phyloP scores from a whole-genome alignment of 2,329 filamentous ascomycete genomes.

The Trichothecium roseum region DNA sequence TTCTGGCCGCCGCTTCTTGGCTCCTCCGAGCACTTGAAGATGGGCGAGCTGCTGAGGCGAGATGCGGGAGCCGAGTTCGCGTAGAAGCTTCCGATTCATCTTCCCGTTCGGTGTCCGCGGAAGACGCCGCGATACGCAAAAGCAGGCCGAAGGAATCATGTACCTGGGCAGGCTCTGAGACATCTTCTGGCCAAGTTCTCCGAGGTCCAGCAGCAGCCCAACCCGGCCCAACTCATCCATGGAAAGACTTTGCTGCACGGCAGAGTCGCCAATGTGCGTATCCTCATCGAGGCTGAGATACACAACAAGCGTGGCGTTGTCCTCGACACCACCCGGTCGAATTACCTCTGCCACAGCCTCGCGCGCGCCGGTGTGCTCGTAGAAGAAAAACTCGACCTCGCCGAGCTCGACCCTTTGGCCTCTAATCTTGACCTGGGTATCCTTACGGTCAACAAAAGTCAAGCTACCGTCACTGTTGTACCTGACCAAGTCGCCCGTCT shows the following conservation, averaged over 20 bases:
- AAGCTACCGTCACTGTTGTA: slow-evolving; percentile 20
- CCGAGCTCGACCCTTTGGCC: slow-evolving; percentile 40
- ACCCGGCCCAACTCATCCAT: background rate
- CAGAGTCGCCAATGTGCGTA: background rate
- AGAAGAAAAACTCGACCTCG: slow-evolving; percentile 7
- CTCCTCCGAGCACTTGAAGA: slow-evolving; percentile 7
- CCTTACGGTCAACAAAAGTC: slow-evolving; percentile 35
- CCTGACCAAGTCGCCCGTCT: slow-evolving; percentile 13
- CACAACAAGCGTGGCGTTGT: slow-evolving; percentile 65
- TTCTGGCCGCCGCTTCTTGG: background rate
- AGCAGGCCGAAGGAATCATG: slow-evolving; percentile 1
- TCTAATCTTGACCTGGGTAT: slow-evolving; percentile 43
- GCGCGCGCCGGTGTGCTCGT: slow-evolving; percentile 7
- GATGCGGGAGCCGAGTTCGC: slow-evolving; percentile 24
- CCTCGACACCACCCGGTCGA: slow-evolving; percentile 22
- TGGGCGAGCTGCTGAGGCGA: slow-evolving; percentile 22
- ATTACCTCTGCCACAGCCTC: slow-evolving; percentile 8
- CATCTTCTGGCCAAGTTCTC: background rate
- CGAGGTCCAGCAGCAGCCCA: too few species aligned
- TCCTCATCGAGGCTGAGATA: slow-evolving; percentile 37
- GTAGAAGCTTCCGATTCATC: slow-evolving; percentile 28
- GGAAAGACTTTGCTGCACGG: background rate
- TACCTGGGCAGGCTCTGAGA: slow-evolving; percentile 1
- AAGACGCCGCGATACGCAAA: background rate
- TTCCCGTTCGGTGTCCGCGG: slow-evolving; percentile 20